Evolutionary conservation across 2,329 filamentous ascomycete genomes (phyloP), one percentile per base, ranked within the genome.

Genomic region (Teratosphaeria gauchensis): DNA sequence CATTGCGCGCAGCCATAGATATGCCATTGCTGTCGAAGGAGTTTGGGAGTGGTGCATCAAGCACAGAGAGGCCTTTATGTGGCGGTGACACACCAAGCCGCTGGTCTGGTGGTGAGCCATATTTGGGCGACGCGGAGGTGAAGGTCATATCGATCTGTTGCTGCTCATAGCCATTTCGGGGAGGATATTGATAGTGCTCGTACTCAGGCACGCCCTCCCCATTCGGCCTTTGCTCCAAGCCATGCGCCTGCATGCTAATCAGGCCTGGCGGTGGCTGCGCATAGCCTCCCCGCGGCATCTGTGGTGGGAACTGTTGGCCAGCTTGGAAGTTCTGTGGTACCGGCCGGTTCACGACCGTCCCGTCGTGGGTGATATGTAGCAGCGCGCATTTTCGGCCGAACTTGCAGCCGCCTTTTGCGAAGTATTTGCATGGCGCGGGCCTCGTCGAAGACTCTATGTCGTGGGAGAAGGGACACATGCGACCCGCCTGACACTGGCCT

Each of bases 321-420:
- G 61, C 16, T 16, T 52, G 52, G 9, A 61, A 65, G 30, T 57
- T 24, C 8, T 58, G 61, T 30, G 62, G 63, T 21, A 57, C 61
- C 35, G 55, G 28, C 81, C 88, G 77, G 75, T 96, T 96, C 72
- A 97, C 90, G 71, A 92, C 85, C 68, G 90, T 86, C 61, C 94
- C 94, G 74, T 97, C 92, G 66, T 92, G 91, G 54, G 96, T 86
- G 69, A 97, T 88, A 75, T 99, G 94, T 64, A 95, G 90, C 71
- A 97, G 90, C 70, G 92, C 92, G 80, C 94, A 99, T 76, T 97
- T 97, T 63, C 90, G 89, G 62, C 94, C 94, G 73, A 97, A 99
- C 75, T 97, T 97, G 85, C 94, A 99, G 76, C 96, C 96, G 66
- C 94, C 94, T 90, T 97, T 99, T 71, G 92, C 89, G 74, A 97